Base-by-base conservation (phyloP, 768 basidiomycete species). In the Leccinum incarnatum region DNA sequence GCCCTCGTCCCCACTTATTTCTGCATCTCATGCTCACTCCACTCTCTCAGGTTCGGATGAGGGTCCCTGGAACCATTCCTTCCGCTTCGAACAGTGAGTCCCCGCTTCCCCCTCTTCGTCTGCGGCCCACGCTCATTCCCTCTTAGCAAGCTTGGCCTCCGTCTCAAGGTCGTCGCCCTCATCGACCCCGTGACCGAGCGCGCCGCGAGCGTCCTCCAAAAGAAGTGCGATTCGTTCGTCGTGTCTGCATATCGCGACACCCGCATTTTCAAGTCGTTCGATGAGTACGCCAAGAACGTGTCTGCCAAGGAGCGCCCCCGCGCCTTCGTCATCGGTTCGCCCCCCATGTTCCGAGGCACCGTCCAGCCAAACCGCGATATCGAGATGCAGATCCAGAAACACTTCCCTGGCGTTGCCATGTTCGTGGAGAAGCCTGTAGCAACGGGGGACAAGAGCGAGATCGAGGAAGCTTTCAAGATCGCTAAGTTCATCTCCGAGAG, bases 371-470 rank as follows among this genome's bases (percentile, higher is more conserved):
- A 89, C 47, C 85, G 87, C 57, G 93, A 96, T 74, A 82, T 98
- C 64, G 95, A 98, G 75, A 74, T 88, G 58, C 90, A 95, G 75
- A 85, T 96, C 64, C 74, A 95, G 73, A 88, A 91, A 68, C 72
- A 85, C 68, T 94, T 98, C 80, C 93, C 95, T 50, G 88, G 90
- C 30, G 86, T 90, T 30, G 86, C 92, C 29, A 83, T 94, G 76
- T 96, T 98, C 72, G 79, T 96, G 58, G 95, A 97, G 75, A 97
- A 97, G 77, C 95, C 95, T 19, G 81, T 95, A 60, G 86, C 93
- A 19, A 93, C 94, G 46, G 93, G 92, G 25, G 83, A 87, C 21
- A 76, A 76, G 60, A 77, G 79, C 51, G 87, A 90, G 71, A 81
- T 93, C 53, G 76, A 81, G 32, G 83, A 91, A 60, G 81, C 82